Evolutionary conservation across 495 filamentous ascomycete species (phyloP).

Genomic region (Penicillium canescens): DNA sequence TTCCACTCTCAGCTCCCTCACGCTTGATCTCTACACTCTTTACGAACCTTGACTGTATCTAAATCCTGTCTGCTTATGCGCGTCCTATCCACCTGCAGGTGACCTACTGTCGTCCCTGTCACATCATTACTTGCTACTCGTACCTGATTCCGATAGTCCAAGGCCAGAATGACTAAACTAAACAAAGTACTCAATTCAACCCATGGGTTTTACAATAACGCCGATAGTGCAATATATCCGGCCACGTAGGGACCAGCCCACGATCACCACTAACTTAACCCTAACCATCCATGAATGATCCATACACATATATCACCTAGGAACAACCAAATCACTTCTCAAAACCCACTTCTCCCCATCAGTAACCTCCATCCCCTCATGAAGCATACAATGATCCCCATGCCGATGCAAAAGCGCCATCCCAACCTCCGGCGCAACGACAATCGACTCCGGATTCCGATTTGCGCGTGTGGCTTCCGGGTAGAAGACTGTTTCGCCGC

Average conservation of each 20-base stretch:
- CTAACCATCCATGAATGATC: too few relatives aligned
- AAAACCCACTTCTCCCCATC: slow-evolving; percentile 93
- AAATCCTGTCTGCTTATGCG: slow-evolving; percentile 15
- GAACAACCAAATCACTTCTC: slow-evolving; percentile 81
- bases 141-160: neutral
- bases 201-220: neutral
- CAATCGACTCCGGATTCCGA: slow-evolving; percentile 58
- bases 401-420: slow-evolving; percentile 87
- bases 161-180: slow-evolving; percentile 18
- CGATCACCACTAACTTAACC: neutral
- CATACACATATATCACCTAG: slow-evolving; percentile 33
- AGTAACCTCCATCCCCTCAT: slow-evolving; percentile 79
- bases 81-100: slow-evolving; percentile 13
- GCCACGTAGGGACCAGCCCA: neutral
- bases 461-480: slow-evolving; percentile 60
- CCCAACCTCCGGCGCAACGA: slow-evolving; percentile 73
- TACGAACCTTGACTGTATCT: slow-evolving; percentile 29
- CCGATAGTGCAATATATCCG: neutral
- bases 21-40: slow-evolving; percentile 18
- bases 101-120: slow-evolving; percentile 28
- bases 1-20: neutral
- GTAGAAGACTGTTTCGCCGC: slow-evolving; percentile 93
- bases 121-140: slow-evolving; percentile 17
- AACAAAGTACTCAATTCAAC: too few relatives aligned
- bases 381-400: slow-evolving; percentile 84